A percentile compares a stretch with the other conserved stretches of the same genome.
These are phyloP conservation scores for Xylaria hypoxylon DNA, from an alignment of 2,329 filamentous ascomycete genomes.

Conservation along the genomic window DNA sequence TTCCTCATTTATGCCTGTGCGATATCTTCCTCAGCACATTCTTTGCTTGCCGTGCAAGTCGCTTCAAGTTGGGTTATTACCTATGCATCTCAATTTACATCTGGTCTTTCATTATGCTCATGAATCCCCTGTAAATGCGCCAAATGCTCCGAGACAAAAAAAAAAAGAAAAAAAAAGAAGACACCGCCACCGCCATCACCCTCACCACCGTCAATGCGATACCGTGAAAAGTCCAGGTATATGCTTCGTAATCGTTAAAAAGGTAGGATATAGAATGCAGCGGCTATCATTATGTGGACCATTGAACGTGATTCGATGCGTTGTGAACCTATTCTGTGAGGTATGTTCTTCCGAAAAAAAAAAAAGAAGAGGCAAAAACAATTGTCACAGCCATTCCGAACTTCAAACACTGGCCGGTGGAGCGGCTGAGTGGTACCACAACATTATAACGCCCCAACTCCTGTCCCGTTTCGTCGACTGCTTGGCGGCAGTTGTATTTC, in stretches of 20 bases:
- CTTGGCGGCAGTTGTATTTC: constrained; percentile 64
- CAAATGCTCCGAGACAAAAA: constrained; percentile 33
- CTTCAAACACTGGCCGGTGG: background rate
- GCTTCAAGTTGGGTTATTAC: constrained; percentile 25
- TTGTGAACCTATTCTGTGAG: constrained; percentile 15
- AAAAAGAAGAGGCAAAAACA: too few species aligned
- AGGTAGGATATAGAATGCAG: constrained; percentile 21
- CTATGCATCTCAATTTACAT: constrained; percentile 40
- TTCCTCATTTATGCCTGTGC: constrained; percentile 7
- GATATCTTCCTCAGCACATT: background rate
- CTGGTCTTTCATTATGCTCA: constrained; percentile 42
- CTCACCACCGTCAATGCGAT: constrained; percentile 34
- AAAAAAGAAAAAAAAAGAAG: constrained; percentile 4
- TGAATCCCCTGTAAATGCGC: constrained; percentile 46
- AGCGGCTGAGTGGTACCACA: constrained; percentile 6
- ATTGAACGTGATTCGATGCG: constrained; percentile 4
- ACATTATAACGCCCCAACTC: constrained; percentile 45
- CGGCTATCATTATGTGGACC: constrained; percentile 6
- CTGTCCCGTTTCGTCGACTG: constrained; percentile 44
- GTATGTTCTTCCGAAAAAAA: constrained; percentile 8
- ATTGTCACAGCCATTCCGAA: background rate
- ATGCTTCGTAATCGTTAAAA: constrained; percentile 47
- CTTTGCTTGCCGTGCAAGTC: constrained; percentile 10
- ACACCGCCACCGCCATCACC: constrained; percentile 21
- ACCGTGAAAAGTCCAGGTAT: constrained; percentile 39